Percentiles rank a stretch among this genome's conserved stretches.
Conservation (phyloP, 495 filamentous ascomycete genomes). For the Achaetomiella virescens region DNA sequence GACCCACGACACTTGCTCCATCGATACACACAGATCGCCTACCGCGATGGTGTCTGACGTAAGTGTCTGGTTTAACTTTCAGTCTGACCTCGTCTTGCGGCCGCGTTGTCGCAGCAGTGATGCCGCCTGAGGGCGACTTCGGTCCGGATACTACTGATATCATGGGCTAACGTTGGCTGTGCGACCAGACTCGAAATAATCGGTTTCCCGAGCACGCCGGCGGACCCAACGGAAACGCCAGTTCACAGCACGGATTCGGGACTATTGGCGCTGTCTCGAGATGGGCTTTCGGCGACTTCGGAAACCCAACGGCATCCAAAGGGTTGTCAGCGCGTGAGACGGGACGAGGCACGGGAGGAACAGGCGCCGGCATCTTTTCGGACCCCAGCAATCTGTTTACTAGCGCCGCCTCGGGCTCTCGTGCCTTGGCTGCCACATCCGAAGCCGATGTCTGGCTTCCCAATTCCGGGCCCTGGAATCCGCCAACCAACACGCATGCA, state of each 20-base stretch:
- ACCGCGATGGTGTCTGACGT: constrained; percentile 19
- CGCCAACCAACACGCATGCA: constrained; percentile 36
- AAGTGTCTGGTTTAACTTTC: neutral
- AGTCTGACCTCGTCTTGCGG: too few relatives aligned
- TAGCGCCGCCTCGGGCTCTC: constrained; percentile 48
- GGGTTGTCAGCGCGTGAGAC: constrained; percentile 29
- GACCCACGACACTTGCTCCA: neutral
- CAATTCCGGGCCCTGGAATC: constrained; percentile 49
- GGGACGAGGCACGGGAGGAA: neutral
- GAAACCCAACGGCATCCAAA: constrained; percentile 39
- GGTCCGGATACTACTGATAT: neutral
- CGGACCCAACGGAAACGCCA: constrained; percentile 30
- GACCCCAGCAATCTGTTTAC: constrained; percentile 35
- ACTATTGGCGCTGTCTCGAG: neutral
- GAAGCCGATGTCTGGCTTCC: constrained; percentile 52
- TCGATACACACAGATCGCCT: constrained; percentile 6
- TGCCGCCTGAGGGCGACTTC: neutral
- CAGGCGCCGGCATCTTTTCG: constrained; percentile 22
- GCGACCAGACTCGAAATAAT: constrained; percentile 3
- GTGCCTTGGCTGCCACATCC: constrained; percentile 58
- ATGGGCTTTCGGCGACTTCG: constrained; percentile 30
- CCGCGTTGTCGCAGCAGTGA: too few relatives aligned
- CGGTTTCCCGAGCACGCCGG: neutral
- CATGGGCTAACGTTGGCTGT: neutral
- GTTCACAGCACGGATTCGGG: neutral